Percentiles rank a stretch among this genome's conserved stretches.
phyloP scores from a whole-genome alignment of 2,329 filamentous ascomycete species.

The Trichoderma sp. region DNA sequence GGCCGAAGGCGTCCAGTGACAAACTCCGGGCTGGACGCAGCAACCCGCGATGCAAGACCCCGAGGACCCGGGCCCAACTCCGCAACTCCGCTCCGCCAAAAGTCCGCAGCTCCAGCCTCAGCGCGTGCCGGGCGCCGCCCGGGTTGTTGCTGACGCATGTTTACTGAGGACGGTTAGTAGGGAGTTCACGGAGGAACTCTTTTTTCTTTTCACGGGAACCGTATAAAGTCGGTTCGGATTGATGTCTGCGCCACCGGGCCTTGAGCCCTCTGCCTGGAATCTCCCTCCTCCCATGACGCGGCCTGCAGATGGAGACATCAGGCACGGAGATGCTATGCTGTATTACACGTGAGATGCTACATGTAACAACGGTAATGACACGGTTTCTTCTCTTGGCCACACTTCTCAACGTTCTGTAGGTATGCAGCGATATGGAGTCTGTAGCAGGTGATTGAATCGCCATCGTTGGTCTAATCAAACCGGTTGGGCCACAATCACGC shows the following conservation, averaged over 20 bases:
- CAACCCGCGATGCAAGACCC: background rate
- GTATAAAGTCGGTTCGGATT: background rate
- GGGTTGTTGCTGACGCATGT: background rate
- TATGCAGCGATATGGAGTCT: background rate
- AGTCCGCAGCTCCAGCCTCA: slow-evolving; percentile 25
- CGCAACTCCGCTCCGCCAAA: slow-evolving; percentile 30
- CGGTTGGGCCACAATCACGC: background rate
- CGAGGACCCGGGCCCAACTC: slow-evolving; percentile 20
- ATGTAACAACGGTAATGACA: background rate
- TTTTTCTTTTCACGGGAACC: background rate
- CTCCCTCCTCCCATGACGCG: background rate
- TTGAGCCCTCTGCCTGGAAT: background rate
- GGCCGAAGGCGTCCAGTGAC: background rate
- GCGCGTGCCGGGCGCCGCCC: background rate
- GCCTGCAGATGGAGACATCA: background rate
- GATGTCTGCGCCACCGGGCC: background rate
- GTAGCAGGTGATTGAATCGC: background rate
- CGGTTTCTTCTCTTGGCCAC: background rate
- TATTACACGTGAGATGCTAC: background rate
- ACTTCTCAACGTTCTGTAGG: background rate
- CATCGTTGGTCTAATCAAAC: background rate
- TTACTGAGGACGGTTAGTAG: background rate
- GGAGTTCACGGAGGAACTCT: background rate
- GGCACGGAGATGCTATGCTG: background rate
- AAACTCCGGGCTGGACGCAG: background rate